Evolutionary conservation across 202 grass and related monocot species (phyloP).

Genomic region (Eragrostis tef): DNA sequence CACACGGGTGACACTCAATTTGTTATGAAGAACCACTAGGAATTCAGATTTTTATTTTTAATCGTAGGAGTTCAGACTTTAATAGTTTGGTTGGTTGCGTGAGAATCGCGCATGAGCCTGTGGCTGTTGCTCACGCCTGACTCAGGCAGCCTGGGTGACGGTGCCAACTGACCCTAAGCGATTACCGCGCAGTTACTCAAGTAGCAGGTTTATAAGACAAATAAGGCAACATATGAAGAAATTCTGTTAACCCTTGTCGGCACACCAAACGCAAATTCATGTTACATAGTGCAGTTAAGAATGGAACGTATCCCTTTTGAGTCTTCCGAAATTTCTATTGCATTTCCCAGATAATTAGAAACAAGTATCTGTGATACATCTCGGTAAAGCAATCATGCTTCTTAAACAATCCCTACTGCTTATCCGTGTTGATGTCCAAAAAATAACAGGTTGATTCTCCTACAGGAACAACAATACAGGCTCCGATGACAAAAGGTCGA

Average conservation of each 20-base stretch:
- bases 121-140: no score
- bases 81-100: no score
- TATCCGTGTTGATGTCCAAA: constrained; percentile 43
- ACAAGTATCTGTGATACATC: constrained; percentile 32
- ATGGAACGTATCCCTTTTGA: constrained; percentile 13
- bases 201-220: neutral
- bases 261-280: constrained; percentile 16
- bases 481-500: constrained; percentile 47
- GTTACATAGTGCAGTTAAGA: neutral
- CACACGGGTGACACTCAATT: no score
- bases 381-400: constrained; percentile 41
- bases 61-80: no score
- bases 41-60: no score
- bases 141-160: no score
- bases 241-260: neutral
- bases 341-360: constrained; percentile 33
- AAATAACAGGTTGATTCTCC: constrained; percentile 44
- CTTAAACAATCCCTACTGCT: constrained; percentile 48
- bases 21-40: no score
- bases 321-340: constrained; percentile 28
- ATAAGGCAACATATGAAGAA: neutral
- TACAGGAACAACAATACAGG: constrained; percentile 29
- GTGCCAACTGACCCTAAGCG: no score
- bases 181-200: no score
- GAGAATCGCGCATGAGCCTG: no score